These are phyloP conservation scores for Endothia cerciana DNA, from an alignment of 2,329 filamentous ascomycete genomes.

Conservation along the genomic window DNA sequence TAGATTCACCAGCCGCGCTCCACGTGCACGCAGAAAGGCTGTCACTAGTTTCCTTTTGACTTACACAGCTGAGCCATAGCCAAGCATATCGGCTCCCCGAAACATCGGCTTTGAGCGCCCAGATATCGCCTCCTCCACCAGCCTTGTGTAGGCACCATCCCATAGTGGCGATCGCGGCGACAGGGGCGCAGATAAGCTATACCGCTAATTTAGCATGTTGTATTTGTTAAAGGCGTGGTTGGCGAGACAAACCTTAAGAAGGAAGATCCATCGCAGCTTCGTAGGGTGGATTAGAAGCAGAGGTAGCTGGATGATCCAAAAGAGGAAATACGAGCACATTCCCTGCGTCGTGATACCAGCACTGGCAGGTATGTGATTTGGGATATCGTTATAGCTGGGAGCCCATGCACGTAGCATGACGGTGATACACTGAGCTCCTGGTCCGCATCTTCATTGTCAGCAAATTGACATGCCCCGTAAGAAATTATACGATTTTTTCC, in stretches of 20 bases:
- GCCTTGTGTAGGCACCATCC: slow-evolving; percentile 65
- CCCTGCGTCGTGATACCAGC: slow-evolving; percentile 60
- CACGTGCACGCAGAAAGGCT: too few species aligned
- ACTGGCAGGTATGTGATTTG: slow-evolving; percentile 53
- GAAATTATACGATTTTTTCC: too few species aligned
- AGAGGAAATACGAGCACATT: slow-evolving; percentile 53
- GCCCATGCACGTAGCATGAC: slow-evolving; percentile 52
- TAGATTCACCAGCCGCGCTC: too few species aligned
- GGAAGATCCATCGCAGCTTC: slow-evolving; percentile 41
- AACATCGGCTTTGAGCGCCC: slow-evolving; percentile 38
- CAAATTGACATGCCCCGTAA: too few species aligned
- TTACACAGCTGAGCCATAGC: slow-evolving; percentile 46
- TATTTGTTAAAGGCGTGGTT: background rate
- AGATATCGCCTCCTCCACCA: slow-evolving; percentile 51
- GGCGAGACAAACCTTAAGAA: slow-evolving; percentile 42
- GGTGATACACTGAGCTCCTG: slow-evolving; percentile 51
- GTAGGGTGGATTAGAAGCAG: slow-evolving; percentile 53
- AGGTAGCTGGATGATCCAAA: slow-evolving; percentile 58
- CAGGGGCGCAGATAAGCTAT: slow-evolving; percentile 51
- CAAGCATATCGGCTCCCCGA: slow-evolving; percentile 55
- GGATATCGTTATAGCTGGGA: slow-evolving; percentile 57
- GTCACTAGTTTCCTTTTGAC: too few species aligned
- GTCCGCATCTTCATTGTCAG: background rate
- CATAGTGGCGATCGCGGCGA: slow-evolving; percentile 65
- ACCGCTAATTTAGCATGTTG: background rate